A percentile compares a stretch with the other conserved stretches of the same genome.
Evolutionary conservation across 73 alveolate genomes (phyloP).

Genomic region (Breviolum minutum): DNA sequence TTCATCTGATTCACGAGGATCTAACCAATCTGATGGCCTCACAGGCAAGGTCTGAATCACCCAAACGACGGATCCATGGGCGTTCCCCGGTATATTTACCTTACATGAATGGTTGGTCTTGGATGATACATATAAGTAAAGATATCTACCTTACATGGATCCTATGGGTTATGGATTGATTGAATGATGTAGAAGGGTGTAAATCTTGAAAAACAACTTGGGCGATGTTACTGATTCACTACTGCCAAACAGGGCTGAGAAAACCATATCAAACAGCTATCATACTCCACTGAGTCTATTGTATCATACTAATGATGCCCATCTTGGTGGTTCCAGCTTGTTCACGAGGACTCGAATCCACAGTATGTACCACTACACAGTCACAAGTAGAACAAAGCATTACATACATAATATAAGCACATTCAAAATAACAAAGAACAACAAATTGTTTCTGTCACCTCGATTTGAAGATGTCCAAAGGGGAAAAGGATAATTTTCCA

Average conservation of each 20-base stretch:
- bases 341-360: too few species aligned
- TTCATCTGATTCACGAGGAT: neutral
- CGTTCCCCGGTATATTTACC: neutral
- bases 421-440: too few species aligned
- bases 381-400: neutral
- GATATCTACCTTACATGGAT: neutral
- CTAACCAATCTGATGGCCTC: constrained; percentile 57
- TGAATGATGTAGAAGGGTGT: too few species aligned
- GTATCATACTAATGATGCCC: too few species aligned
- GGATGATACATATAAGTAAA: too few species aligned
- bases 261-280: neutral
- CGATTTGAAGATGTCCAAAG: neutral
- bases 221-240: too few species aligned
- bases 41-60: neutral
- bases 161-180: neutral
- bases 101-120: too few species aligned
- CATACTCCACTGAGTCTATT: too few species aligned
- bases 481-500: neutral
- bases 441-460: neutral
- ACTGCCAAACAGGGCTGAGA: neutral
- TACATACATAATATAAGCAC: too few species aligned
- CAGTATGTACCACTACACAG: neutral
- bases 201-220: too few species aligned
- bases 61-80: neutral
- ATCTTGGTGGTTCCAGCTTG: too few species aligned